Conservation (phyloP, 2,329 filamentous ascomycete species). For the Trichoderma cornu-damae region DNA sequence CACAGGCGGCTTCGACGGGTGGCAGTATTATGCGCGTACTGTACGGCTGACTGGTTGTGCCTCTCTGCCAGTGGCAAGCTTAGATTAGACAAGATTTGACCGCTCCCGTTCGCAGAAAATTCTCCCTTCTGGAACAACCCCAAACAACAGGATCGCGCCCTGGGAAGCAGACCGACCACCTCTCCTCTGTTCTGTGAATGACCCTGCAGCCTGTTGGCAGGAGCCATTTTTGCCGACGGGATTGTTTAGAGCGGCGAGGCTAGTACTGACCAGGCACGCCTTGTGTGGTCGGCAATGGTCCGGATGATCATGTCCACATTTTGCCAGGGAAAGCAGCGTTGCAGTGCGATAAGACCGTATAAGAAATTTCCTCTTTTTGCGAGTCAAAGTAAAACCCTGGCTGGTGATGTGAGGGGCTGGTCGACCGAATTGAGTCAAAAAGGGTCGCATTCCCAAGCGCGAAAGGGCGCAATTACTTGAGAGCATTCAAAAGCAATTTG, state of each 20-base stretch:
- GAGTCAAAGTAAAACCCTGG: conserved; percentile 10
- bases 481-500: background rate
- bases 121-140: too few species aligned
- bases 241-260: background rate
- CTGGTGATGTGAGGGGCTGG: conserved; percentile 15
- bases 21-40: background rate
- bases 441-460: conserved; percentile 17
- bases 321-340: background rate
- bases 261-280: conserved; percentile 13
- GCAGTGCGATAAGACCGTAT: conserved; percentile 5
- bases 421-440: conserved; percentile 12
- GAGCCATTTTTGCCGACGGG: conserved; percentile 13
- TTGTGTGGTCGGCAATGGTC: conserved; percentile 11
- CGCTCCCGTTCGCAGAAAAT: conserved; percentile 2
- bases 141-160: too few species aligned
- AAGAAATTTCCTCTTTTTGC: background rate
- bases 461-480: background rate
- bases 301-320: conserved; percentile 17
- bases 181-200: background rate
- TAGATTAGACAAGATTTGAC: background rate
- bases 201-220: background rate
- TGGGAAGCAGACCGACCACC: background rate
- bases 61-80: background rate
- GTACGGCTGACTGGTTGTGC: background rate
- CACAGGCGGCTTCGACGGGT: conserved; percentile 10